phyloP scores from a whole-genome alignment of 176 grass and related monocot species.

The Rhipidocladum racemiflorum region DNA sequence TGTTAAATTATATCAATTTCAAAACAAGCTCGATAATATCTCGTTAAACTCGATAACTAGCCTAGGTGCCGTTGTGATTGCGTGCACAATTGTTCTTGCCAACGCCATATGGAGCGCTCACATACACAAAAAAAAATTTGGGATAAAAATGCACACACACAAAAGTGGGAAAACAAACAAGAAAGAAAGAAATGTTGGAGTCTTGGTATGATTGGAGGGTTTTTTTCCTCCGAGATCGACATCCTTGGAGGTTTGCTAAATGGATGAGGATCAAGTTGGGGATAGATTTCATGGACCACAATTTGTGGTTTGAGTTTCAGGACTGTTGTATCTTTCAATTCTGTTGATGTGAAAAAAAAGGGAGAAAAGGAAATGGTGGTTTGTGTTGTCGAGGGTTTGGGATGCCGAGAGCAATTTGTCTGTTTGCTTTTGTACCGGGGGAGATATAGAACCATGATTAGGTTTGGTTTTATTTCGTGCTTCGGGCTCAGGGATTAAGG shows the following conservation, averaged over 20 bases:
- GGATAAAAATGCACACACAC: background rate
- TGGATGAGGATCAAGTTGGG: constrained; percentile 31
- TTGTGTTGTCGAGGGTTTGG: background rate
- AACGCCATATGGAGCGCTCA: constrained; percentile 18
- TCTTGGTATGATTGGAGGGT: background rate
- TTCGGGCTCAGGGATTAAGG: no score
- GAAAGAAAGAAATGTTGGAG: background rate
- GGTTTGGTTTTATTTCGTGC: no score
- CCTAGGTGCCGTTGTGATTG: no score
- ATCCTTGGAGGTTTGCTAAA: constrained; percentile 37
- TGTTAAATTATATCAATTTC: no score
- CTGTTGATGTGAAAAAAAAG: background rate
- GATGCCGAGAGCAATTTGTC: background rate
- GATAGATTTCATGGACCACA: constrained; percentile 21
- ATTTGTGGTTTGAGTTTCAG: constrained; percentile 20
- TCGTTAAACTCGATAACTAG: no score
- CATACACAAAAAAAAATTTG: background rate
- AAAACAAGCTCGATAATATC: no score
- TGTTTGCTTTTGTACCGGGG: background rate
- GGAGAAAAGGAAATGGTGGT: background rate
- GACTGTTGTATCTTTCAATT: background rate
- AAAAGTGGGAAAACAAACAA: background rate
- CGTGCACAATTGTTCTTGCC: constrained; percentile 9
- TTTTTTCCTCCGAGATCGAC: constrained; percentile 16
- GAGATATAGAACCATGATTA: no score